phyloP scores from a whole-genome alignment of 164 flowering plant species.

The Liquidambar formosana region DNA sequence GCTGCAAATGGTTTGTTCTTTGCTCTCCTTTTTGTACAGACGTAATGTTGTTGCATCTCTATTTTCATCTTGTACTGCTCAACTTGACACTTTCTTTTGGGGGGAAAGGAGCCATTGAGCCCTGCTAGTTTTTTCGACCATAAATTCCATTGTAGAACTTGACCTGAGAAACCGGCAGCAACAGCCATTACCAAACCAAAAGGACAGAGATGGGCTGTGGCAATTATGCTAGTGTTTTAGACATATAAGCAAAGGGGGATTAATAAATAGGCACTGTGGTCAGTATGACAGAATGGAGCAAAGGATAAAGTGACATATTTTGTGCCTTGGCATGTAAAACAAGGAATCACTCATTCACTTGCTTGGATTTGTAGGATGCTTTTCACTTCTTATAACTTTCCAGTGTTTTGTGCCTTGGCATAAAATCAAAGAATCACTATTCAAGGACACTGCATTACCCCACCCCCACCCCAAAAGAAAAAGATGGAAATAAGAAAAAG shows the following conservation, averaged over 20 bases:
- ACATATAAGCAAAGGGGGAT: too few relatives aligned
- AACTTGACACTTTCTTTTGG: constrained; percentile 5
- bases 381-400: too few relatives aligned
- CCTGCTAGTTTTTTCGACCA: constrained; percentile 3
- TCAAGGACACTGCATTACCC: too few relatives aligned
- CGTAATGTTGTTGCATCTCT: neutral
- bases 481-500: too few relatives aligned
- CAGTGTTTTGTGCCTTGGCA: too few relatives aligned
- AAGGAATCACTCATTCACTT: too few relatives aligned
- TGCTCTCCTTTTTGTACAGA: neutral
- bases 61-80: neutral
- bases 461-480: too few relatives aligned
- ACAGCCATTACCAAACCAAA: constrained; percentile 6
- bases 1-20: neutral
- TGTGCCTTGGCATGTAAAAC: constrained; percentile 19
- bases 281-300: constrained; percentile 6
- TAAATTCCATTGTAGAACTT: neutral
- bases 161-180: constrained; percentile 9
- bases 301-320: constrained; percentile 12
- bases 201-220: neutral
- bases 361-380: too few relatives aligned
- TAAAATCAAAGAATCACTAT: too few relatives aligned
- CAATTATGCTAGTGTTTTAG: too few relatives aligned
- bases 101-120: neutral
- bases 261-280: neutral